Percentiles rank a stretch among this genome's conserved stretches.
Evolutionary conservation across 116 monocot species (phyloP).

Genomic region (Zostera marina): DNA sequence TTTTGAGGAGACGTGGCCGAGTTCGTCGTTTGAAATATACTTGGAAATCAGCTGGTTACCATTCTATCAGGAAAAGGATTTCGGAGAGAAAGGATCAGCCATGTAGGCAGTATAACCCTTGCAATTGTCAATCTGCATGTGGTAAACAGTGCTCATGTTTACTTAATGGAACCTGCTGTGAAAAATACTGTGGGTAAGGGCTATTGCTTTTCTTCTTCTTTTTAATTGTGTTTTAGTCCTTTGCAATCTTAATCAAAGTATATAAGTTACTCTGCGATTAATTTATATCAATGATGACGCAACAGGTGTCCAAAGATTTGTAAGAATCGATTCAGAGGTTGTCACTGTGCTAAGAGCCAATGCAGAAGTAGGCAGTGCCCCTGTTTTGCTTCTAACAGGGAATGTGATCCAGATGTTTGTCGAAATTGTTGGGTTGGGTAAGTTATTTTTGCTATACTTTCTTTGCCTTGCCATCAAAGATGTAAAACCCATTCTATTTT

Average conservation of each 20-base stretch:
- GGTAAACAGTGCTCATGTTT: constrained; percentile 90
- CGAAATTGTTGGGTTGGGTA: constrained; percentile 99
- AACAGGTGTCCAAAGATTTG: constrained; percentile 85
- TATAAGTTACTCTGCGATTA: background rate
- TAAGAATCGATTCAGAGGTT: constrained; percentile 91
- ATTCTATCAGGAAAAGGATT: constrained; percentile 84
- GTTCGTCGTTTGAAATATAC: constrained; percentile 90
- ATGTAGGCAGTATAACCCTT: constrained; percentile 88
- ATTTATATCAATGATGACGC: constrained; percentile 4
- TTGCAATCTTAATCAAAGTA: background rate
- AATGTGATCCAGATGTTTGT: constrained; percentile 97
- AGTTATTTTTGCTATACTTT: constrained; percentile 12
- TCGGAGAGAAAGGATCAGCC: constrained; percentile 93
- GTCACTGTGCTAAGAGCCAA: constrained; percentile 97
- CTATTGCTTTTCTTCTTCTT: background rate
- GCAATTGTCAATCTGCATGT: constrained; percentile 84
- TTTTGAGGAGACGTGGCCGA: constrained; percentile 76
- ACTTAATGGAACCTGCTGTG: constrained; percentile 90
- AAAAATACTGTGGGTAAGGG: constrained; percentile 90
- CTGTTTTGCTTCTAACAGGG: constrained; percentile 98
- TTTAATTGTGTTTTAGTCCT: background rate
- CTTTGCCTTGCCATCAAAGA: background rate
- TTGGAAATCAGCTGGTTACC: constrained; percentile 94
- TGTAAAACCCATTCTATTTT: no score
- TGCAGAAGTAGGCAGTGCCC: constrained; percentile 98